Conservation (phyloP, 305 asterid species). For the Solanum hybrid region DNA sequence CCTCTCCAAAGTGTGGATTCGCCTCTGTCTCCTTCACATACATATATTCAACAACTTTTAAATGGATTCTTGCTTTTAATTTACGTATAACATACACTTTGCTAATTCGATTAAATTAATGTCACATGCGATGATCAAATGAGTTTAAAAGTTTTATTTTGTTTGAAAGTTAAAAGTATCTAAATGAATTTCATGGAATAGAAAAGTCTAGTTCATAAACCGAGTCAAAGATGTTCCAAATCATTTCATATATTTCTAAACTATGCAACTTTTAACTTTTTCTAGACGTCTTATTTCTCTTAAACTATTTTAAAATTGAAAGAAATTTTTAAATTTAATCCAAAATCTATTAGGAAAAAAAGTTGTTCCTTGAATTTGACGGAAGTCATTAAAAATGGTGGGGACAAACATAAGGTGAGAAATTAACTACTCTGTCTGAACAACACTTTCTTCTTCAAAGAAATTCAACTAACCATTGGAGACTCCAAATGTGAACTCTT, state of each 20-base stretch:
- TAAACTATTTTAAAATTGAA: neutral
- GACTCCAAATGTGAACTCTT: neutral
- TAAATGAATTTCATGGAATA: no score
- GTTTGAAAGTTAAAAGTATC: neutral
- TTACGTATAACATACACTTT: neutral
- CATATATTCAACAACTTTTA: no score
- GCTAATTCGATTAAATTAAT: neutral
- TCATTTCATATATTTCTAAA: neutral
- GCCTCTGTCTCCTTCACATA: neutral
- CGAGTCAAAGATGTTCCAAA: no score
- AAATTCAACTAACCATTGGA: neutral
- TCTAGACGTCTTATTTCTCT: neutral
- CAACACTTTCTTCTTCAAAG: neutral
- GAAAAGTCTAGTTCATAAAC: no score
- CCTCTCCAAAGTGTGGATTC: no score
- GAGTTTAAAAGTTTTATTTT: no score
- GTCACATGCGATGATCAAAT: neutral
- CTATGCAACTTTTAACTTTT: neutral
- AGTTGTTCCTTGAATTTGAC: neutral
- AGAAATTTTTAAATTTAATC: neutral
- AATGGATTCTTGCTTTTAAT: neutral
- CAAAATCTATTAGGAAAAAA: neutral
- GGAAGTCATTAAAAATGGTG: neutral
- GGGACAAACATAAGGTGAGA: neutral
- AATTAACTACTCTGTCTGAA: neutral